Base-by-base conservation (phyloP, 345 rosid genomes). In the Excoecaria cochinchinensis region DNA sequence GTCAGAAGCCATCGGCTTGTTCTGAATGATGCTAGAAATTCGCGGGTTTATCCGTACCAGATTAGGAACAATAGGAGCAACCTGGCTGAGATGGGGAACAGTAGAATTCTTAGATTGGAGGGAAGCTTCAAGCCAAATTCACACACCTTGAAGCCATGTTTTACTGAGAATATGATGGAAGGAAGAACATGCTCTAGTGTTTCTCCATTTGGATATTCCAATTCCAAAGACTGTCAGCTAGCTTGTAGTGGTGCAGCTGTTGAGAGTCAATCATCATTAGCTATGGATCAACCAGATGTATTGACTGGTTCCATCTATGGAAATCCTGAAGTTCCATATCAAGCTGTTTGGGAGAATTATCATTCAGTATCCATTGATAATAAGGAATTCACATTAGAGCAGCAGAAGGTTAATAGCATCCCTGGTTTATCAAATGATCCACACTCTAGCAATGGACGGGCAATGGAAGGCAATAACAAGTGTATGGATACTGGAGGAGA, bases 141-240 rank as follows among this genome's bases (percentile, higher is more conserved):
- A 11, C 72, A 69, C 73, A 52, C 78, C 61, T 59, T 76, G 73
- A 72, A 80, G 66, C 71, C 62, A 21, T n/a, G 21, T 21, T 21
- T 8, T 53, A 53, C 58, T 15, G 31, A 25, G 62, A 58, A 58
- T 58, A 8, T 22, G 68, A 14, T 12, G 11, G 74, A 55, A 22
- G 79, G 58, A 40, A 69, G 40, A 36, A 47, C 19, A 53, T 48
- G 58, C 66, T 48, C 59, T 64, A 22, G 31, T 67, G 70, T 70
- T 59, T 62, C 62, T 22, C 46, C 4, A 19, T 19, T 19, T 51
- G 73, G 56, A 52, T 63, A 65, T 70, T 67, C 74, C 65, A 65
- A 69, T 60, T 39, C 31, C 53, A 39, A 42, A 59, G 82, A 47
- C 50, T 22, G 69, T 53, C 77, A 78, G 68, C 40, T 73, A 75